phyloP scores from a whole-genome alignment of 495 filamentous ascomycete genomes.

The Xylaria longipes region DNA sequence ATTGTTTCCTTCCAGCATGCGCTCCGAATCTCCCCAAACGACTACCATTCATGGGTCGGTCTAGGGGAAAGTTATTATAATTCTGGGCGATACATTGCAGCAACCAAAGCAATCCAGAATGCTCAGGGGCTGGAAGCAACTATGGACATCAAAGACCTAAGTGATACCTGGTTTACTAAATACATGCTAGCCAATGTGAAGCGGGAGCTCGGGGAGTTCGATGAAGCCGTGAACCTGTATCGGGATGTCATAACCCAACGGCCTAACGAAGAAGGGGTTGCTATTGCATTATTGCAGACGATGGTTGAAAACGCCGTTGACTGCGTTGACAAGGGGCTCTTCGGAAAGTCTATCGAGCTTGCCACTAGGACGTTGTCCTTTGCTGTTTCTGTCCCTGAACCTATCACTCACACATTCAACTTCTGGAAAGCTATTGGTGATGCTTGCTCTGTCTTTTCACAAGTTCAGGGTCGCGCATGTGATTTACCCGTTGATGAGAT shows the following conservation, averaged over 20 bases:
- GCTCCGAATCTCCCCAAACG: slow-evolving; percentile 78
- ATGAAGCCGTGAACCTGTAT: slow-evolving; percentile 80
- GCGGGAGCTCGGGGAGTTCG: slow-evolving; percentile 87
- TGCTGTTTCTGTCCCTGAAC: slow-evolving; percentile 42
- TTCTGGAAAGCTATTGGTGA: slow-evolving; percentile 95
- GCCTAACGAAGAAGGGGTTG: slow-evolving; percentile 81
- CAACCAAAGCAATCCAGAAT: slow-evolving; percentile 87
- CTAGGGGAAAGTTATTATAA: slow-evolving; percentile 96
- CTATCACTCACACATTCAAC: slow-evolving; percentile 76
- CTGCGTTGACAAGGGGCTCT: slow-evolving; percentile 79
- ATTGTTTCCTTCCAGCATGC: slow-evolving; percentile 91
- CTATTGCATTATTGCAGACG: slow-evolving; percentile 84
- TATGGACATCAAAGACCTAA: slow-evolving; percentile 45
- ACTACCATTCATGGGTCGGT: slow-evolving; percentile 96
- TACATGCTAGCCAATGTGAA: slow-evolving; percentile 98
- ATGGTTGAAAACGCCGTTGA: slow-evolving; percentile 80
- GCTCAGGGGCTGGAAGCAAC: slow-evolving; percentile 73
- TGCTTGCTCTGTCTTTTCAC: slow-evolving; percentile 81
- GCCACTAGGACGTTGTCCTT: slow-evolving; percentile 60
- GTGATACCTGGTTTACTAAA: slow-evolving; percentile 87
- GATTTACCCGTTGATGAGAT: slow-evolving; percentile 65
- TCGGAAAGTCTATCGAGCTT: slow-evolving; percentile 75
- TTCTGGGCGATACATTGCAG: slow-evolving; percentile 88
- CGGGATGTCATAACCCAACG: slow-evolving; percentile 68
- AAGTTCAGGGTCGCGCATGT: slow-evolving; percentile 67